Conservation (phyloP, 2,329 filamentous ascomycete species). For the Pseudogymnoascus sp. region DNA sequence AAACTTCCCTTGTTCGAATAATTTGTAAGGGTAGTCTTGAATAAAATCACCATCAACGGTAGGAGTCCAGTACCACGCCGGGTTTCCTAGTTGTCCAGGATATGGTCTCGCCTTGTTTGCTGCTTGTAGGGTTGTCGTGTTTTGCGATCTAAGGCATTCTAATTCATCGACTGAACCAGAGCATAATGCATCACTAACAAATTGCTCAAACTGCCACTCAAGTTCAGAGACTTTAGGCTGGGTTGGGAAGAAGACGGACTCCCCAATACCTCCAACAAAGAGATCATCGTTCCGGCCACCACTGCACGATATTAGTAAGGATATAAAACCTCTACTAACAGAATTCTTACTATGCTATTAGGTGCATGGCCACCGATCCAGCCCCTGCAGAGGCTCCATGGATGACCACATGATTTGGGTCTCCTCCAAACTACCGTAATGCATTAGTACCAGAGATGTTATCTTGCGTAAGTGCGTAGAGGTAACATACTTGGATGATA, state of each 20-base stretch:
- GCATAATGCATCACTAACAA: conserved; percentile 30
- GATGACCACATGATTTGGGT: conserved; percentile 39
- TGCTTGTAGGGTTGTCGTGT: conserved; percentile 32
- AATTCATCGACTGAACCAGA: conserved; percentile 23
- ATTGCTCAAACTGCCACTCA: conserved; percentile 36
- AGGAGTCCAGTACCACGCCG: conserved; percentile 36
- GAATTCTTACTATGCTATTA: conserved; percentile 23
- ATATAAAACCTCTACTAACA: not conserved
- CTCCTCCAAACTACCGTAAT: conserved; percentile 34
- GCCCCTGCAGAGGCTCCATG: conserved; percentile 42
- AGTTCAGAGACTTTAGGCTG: conserved; percentile 32
- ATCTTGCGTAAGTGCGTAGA: not conserved
- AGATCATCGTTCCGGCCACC: conserved; percentile 23
- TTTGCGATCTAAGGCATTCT: conserved; percentile 31
- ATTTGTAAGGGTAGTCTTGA: conserved; percentile 32
- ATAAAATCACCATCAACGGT: conserved; percentile 37
- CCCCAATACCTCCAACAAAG: conserved; percentile 28
- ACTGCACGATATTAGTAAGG: conserved; percentile 12
- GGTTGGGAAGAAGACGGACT: conserved; percentile 33
- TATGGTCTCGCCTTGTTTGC: conserved; percentile 32
- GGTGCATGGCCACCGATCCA: conserved; percentile 36
- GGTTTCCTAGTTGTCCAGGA: conserved; percentile 28
- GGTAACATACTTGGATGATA: conserved; percentile 38
- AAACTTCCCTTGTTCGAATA: conserved; percentile 31
- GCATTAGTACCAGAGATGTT: not conserved